phyloP scores from a whole-genome alignment of 192 early-diverging fungal genomes.

The Backusella luteola region DNA sequence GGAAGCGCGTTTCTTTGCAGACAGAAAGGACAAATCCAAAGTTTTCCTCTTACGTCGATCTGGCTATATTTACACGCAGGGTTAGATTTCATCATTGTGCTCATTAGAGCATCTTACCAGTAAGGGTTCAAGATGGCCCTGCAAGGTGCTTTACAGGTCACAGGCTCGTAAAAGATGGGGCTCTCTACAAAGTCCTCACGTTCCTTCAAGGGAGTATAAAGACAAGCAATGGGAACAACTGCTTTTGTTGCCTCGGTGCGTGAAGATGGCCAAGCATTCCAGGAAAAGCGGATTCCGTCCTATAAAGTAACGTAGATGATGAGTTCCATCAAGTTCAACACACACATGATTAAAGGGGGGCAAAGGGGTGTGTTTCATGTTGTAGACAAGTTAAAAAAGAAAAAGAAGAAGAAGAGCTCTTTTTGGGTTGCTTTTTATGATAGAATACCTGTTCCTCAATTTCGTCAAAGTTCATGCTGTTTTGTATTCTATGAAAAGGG shows the following conservation, averaged over 20 bases:
- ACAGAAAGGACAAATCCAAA: slow-evolving; percentile 99
- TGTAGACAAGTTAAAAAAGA: background rate
- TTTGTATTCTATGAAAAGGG: background rate
- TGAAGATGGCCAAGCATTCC: slow-evolving; percentile 96
- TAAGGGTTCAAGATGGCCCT: slow-evolving; percentile 96
- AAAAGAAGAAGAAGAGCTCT: background rate
- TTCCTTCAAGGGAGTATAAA: slow-evolving; percentile 96
- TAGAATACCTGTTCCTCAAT: slow-evolving; percentile 74
- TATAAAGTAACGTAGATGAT: slow-evolving; percentile 7
- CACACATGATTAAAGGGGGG: background rate
- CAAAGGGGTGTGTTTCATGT: background rate
- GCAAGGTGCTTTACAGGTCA: slow-evolving; percentile 94
- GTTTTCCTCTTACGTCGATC: slow-evolving; percentile 92
- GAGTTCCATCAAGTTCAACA: background rate
- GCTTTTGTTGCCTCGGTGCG: slow-evolving; percentile 90
- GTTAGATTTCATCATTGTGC: no score
- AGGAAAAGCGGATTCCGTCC: slow-evolving; percentile 94
- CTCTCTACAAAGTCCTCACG: slow-evolving; percentile 67
- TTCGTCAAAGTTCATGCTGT: slow-evolving; percentile 75
- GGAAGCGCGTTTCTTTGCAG: slow-evolving; percentile 95
- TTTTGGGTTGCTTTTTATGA: background rate
- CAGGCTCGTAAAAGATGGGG: slow-evolving; percentile 93
- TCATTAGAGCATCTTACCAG: slow-evolving; percentile 60
- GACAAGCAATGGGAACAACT: slow-evolving; percentile 91
- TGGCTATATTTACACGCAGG: slow-evolving; percentile 53